Conservation (phyloP, 1,284 basidiomycete genomes). For the Pterulicium gracile region DNA sequence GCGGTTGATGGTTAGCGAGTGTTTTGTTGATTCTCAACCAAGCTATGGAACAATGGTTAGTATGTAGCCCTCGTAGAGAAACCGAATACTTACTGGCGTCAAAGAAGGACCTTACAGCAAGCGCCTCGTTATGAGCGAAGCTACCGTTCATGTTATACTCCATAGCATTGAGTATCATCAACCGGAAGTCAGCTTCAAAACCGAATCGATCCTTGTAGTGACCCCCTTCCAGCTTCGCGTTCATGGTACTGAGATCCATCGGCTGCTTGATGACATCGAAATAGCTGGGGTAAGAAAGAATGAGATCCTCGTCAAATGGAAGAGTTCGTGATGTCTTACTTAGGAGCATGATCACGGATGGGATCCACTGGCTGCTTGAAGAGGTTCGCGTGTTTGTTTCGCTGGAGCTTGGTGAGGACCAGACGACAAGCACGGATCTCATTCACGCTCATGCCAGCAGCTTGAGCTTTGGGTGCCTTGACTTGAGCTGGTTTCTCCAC, state of each 20-base stretch:
- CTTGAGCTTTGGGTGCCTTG: slow-evolving; percentile 68
- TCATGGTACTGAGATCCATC: slow-evolving; percentile 91
- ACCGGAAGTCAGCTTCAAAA: slow-evolving; percentile 80
- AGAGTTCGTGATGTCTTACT: slow-evolving; percentile 35
- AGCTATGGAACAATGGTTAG: slow-evolving; percentile 26
- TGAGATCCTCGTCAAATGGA: not conserved
- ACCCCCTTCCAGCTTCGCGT: slow-evolving; percentile 79
- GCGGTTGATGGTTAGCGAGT: slow-evolving; percentile 31
- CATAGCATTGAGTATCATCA: slow-evolving; percentile 86
- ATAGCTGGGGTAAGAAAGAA: slow-evolving; percentile 44
- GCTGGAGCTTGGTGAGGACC: slow-evolving; percentile 73
- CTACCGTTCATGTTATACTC: slow-evolving; percentile 73
- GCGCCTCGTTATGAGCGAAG: slow-evolving; percentile 69
- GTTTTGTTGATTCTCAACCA: slow-evolving; percentile 76
- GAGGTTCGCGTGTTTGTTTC: slow-evolving; percentile 57
- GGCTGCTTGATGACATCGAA: slow-evolving; percentile 86
- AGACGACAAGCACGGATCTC: slow-evolving; percentile 77
- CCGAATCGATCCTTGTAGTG: slow-evolving; percentile 80
- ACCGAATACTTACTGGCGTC: slow-evolving; percentile 58
- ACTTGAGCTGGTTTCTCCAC: slow-evolving; percentile 33
- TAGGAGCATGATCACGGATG: slow-evolving; percentile 74
- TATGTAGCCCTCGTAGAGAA: slow-evolving; percentile 2
- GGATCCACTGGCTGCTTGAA: slow-evolving; percentile 91
- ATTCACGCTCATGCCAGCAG: slow-evolving; percentile 69
- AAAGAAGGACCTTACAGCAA: slow-evolving; percentile 74